These are phyloP conservation scores for Thermochaetoides thermophila DNA, from an alignment of 495 filamentous ascomycete genomes.

Conservation along the genomic window DNA sequence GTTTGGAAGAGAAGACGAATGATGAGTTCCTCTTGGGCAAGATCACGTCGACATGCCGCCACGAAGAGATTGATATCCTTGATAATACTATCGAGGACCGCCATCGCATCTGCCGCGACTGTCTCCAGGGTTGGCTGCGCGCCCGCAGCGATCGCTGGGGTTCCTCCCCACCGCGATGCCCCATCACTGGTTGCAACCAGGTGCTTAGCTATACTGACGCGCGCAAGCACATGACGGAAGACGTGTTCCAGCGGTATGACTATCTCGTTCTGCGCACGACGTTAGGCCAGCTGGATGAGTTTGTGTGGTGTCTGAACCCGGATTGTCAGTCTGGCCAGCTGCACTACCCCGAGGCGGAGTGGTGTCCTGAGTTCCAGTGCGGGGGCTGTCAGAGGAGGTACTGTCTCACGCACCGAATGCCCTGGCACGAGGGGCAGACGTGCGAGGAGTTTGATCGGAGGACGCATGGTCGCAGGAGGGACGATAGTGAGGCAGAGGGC, in stretches of 20 bases:
- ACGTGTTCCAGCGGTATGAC: slow-evolving; percentile 24
- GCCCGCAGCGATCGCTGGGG: slow-evolving; percentile 17
- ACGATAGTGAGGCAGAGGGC: slow-evolving; percentile 21
- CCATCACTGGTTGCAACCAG: slow-evolving; percentile 25
- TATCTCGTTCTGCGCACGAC: slow-evolving; percentile 15
- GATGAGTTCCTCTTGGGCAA: slow-evolving; percentile 19
- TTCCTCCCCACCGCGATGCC: slow-evolving; percentile 25
- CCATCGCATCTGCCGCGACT: slow-evolving; percentile 18
- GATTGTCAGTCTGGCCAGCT: slow-evolving; percentile 32
- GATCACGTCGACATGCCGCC: slow-evolving; percentile 20
- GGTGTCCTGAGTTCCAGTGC: slow-evolving; percentile 28
- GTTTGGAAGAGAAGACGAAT: slow-evolving; percentile 23
- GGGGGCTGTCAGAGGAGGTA: slow-evolving; percentile 20
- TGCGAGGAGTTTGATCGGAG: slow-evolving; percentile 32
- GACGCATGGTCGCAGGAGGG: slow-evolving; percentile 16
- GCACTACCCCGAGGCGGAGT: slow-evolving; percentile 9
- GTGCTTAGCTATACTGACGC: slow-evolving; percentile 22
- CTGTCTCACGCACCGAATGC: slow-evolving; percentile 30
- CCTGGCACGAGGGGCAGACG: slow-evolving; percentile 33
- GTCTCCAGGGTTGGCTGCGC: slow-evolving; percentile 21
- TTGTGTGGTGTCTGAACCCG: slow-evolving; percentile 27
- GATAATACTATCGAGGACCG: no score
- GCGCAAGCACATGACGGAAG: slow-evolving; percentile 14
- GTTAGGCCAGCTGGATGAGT: slow-evolving; percentile 21
- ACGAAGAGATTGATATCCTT: slow-evolving; percentile 14